Evolutionary conservation across 2,329 filamentous ascomycete species (phyloP).

Genomic region (Talaromyces islandicus): DNA sequence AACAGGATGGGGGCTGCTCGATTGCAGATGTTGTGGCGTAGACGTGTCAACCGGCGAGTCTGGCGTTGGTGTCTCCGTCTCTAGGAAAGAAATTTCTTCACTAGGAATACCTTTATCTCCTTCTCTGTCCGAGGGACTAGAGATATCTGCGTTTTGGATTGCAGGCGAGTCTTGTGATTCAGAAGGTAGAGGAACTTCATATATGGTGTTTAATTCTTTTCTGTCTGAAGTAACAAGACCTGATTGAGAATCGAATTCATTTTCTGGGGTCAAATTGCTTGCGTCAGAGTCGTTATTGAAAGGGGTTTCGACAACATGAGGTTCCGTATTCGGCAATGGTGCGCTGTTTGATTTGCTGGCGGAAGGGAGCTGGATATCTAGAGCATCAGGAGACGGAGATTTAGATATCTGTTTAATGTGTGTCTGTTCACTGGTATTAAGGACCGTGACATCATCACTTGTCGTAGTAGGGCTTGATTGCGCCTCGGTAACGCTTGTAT

Average conservation of each 20-base stretch:
- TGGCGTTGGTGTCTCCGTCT: conserved; percentile 7
- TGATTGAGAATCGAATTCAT: not conserved
- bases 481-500: not conserved
- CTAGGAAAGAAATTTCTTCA: not conserved
- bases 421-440: too few relatives aligned
- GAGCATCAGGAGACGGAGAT: not conserved
- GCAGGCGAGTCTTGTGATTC: not conserved
- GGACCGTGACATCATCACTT: not conserved
- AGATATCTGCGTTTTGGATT: not conserved
- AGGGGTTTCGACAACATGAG: not conserved
- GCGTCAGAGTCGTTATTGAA: not conserved
- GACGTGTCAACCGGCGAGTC: not conserved
- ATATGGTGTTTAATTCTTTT: not conserved
- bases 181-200: not conserved
- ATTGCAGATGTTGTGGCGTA: not conserved
- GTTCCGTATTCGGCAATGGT: not conserved
- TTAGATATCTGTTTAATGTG: too few relatives aligned
- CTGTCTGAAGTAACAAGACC: not conserved
- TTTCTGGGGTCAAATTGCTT: not conserved
- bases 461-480: not conserved
- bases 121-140: not conserved
- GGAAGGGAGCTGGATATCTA: not conserved
- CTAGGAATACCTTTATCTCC: not conserved
- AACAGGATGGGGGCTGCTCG: not conserved
- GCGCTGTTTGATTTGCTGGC: not conserved